phyloP scores from a whole-genome alignment of 371 early-diverging fungal species.

The Circinella minor region DNA sequence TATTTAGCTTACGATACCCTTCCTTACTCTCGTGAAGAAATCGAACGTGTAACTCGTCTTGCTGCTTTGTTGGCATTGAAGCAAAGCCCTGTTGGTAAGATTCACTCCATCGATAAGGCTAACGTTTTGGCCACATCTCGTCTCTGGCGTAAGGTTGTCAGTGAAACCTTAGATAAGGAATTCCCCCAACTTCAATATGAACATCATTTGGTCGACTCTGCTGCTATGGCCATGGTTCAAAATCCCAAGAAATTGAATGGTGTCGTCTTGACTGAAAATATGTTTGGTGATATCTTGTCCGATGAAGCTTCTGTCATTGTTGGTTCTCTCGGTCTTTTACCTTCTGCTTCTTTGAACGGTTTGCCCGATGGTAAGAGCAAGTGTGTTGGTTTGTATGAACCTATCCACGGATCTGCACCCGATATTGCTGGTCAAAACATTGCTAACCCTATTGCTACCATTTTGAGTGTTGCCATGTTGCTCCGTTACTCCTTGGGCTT shows the following conservation, averaged over 20 bases:
- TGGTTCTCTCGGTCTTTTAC: slow-evolving; percentile 92
- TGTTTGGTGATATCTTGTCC: slow-evolving; percentile 97
- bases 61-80: slow-evolving; percentile 84
- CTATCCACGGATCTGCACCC: slow-evolving; percentile 98
- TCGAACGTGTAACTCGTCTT: slow-evolving; percentile 92
- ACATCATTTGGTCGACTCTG: slow-evolving; percentile 95
- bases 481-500: slow-evolving; percentile 92
- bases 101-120: slow-evolving; percentile 97
- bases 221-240: slow-evolving; percentile 95
- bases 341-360: slow-evolving; percentile 89
- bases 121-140: slow-evolving; percentile 97
- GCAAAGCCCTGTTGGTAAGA: slow-evolving; percentile 79
- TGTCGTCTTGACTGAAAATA: slow-evolving; percentile 94
- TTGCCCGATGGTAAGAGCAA: slow-evolving; percentile 75
- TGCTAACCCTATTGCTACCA: slow-evolving; percentile 97
- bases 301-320: slow-evolving; percentile 97
- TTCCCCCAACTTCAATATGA: slow-evolving; percentile 84
- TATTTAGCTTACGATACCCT: slow-evolving; percentile 84
- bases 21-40: slow-evolving; percentile 87
- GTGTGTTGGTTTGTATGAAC: slow-evolving; percentile 93
- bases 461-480: slow-evolving; percentile 93
- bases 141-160: slow-evolving; percentile 93
- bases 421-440: slow-evolving; percentile 96
- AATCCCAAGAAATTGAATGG: slow-evolving; percentile 92
- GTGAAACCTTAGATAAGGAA: slow-evolving; percentile 83